A percentile compares a stretch with the other conserved stretches of the same genome.
These are phyloP conservation scores for Syncephalastrum sp. DNA, from an alignment of 371 early-diverging fungal species.

Conservation along the genomic window DNA sequence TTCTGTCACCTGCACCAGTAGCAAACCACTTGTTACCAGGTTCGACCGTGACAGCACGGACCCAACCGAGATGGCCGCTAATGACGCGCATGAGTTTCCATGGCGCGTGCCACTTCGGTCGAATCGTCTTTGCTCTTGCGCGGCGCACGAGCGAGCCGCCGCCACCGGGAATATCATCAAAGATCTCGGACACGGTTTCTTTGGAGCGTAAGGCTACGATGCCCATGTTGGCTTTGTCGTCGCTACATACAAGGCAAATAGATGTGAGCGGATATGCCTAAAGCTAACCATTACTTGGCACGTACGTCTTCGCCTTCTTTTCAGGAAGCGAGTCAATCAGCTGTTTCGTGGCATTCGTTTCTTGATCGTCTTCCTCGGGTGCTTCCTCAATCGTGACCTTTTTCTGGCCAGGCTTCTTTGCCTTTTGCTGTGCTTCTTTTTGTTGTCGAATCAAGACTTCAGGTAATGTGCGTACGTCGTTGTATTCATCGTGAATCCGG, in stretches of 20 bases:
- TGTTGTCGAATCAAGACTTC: conserved; percentile 57
- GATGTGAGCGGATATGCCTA: background rate
- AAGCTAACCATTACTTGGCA: background rate
- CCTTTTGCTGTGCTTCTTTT: conserved; percentile 50
- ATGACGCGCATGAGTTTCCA: conserved; percentile 98
- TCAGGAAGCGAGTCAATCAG: conserved; percentile 44
- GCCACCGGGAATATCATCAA: conserved; percentile 40
- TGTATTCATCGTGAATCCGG: conserved; percentile 77
- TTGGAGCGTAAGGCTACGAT: conserved; percentile 46
- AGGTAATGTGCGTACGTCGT: conserved; percentile 64
- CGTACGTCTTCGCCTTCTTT: conserved; percentile 21
- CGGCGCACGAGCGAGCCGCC: conserved; percentile 62
- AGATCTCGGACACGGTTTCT: conserved; percentile 52
- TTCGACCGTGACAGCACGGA: conserved; percentile 90
- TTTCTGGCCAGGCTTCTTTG: conserved; percentile 27
- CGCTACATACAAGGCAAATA: conserved; percentile 13
- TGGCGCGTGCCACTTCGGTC: conserved; percentile 96
- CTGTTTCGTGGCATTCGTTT: conserved; percentile 26
- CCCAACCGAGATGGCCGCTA: conserved; percentile 97
- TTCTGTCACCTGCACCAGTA: conserved; percentile 94
- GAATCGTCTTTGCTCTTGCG: conserved; percentile 54
- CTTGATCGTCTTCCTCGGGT: conserved; percentile 22
- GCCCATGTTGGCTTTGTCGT: conserved; percentile 28
- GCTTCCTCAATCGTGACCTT: conserved; percentile 41
- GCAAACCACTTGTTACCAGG: conserved; percentile 97